Percentiles rank a stretch among this genome's conserved stretches.
Evolutionary conservation across 371 early-diverging fungal genomes (phyloP).

Genomic region (Mortierella sp.): DNA sequence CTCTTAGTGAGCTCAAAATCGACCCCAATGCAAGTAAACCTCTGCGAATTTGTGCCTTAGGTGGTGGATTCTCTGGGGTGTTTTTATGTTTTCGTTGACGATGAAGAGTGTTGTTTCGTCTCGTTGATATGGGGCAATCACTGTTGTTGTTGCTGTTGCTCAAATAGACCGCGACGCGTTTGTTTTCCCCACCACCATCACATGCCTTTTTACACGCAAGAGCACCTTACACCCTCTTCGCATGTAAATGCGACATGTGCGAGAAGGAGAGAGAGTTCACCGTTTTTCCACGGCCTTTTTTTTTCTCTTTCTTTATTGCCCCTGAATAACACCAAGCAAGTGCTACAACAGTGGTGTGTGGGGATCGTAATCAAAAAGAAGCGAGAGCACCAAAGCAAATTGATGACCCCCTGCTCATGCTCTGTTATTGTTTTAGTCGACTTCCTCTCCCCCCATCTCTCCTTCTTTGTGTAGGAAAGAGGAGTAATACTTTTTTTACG

Average conservation of each 20-base stretch:
- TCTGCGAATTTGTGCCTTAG: too few species aligned
- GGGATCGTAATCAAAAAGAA: background rate
- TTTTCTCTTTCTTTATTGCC: background rate
- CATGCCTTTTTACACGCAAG: background rate
- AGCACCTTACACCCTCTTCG: background rate
- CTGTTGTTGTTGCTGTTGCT: too few species aligned
- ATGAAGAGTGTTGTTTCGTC: background rate
- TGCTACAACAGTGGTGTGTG: background rate
- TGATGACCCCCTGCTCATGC: background rate
- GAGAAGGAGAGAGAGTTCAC: background rate
- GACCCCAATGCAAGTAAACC: too few species aligned
- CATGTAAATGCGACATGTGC: background rate
- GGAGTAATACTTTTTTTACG: background rate
- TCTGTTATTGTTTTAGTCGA: background rate
- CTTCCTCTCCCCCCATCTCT: background rate
- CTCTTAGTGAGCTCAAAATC: too few species aligned
- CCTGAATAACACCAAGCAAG: background rate
- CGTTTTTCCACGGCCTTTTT: background rate
- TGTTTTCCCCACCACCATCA: background rate
- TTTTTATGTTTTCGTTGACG: background rate
- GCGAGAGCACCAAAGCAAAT: background rate
- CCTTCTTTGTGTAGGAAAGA: background rate
- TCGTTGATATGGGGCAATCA: too few species aligned
- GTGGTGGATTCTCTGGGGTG: background rate
- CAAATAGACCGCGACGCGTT: background rate